Evolutionary conservation across 129 eudicot species (phyloP), one percentile per base, ranked within the genome.

Genomic region (Flaveria robusta): DNA sequence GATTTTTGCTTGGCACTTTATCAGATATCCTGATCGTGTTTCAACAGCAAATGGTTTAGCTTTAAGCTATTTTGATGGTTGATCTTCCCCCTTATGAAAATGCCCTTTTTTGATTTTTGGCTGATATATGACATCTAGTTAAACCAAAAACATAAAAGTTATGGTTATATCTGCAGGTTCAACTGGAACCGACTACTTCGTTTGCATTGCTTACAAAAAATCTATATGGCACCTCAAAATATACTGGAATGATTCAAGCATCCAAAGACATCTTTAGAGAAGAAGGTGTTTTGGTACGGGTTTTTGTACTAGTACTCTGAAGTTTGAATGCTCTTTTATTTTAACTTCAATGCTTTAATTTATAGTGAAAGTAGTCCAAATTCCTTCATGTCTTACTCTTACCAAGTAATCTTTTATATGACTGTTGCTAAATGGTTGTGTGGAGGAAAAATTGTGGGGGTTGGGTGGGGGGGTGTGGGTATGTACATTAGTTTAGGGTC

Each of bases 201-300:
- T 86, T 96, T 88, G 88, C 91, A 16, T 81, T 88, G 67, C 88
- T 87, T 56, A 86, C 77, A 47, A 87, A 82, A 65, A 83, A 87
- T 80, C 59, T 74, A 58, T 83, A 87, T 64, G 86, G 90, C 55
- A 20, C 76, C 68, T 88, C 98, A 41, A 94, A 94, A 71, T 94
- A 94, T 79, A 88, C 93, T 2, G 89, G 98, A 74, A 94, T 94
- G 97, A 52, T 88, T 66, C 98, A 94, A 81, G 98, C 98, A 83
- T 74, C 93, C 14, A 94, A 83, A 81, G 98, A 91, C 66, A 94
- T 94, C 50, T 83, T 87, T 49, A 87, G 91, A 82, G 98, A 94
- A 74, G 98, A 94, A 86, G 98, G 98, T 31, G 75, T 87, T 39
- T 77, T 72, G 88, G 98, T 93, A 87, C 62, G 74, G 39, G 50